Base-by-base conservation (phyloP, 495 filamentous ascomycete species). In the Talaromyces liani region DNA sequence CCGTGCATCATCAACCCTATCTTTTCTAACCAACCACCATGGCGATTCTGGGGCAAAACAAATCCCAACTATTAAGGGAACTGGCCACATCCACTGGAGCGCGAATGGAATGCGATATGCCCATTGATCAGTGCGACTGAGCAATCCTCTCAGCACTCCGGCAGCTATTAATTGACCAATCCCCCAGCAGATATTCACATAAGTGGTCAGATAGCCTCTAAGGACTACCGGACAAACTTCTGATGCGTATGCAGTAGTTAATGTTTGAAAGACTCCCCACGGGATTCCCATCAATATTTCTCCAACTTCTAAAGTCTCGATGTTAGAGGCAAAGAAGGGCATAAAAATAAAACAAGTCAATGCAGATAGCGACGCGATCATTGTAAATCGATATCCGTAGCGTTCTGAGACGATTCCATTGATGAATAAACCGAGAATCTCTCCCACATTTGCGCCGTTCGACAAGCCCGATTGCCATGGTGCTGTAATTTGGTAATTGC, bases 391-490 rank as follows among this genome's bases (percentile, higher is more conserved):
- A 61, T 79, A 76, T 0, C 82, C 82, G 51, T 67, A 79, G 16
- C 66, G 73, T 20, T 78, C 73, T 36, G 78, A 72, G 3, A 81
- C 62, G 49, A 74, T 81, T 4, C 80, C 81, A 63, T 80, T 81
- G 2, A 77, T 64, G 25, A 83, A 65, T 0, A 71, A 67, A 0
- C 71, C 72, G 16, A 71, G 41, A n/a, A 73, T 72, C 18, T 66
- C 66, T 2, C 71, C 72, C 12, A 65, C 68, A 14, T 73, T 69
- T 5, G 70, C 73, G 6, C 74, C 88, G 63, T 87, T 88, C 27
- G 82, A 85, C 14, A 90, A 73, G 12, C 86, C 87, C 6, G 86
- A 78, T 67, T 90, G 87, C 88, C 88, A 91, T 10, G 78, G 68
- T 8, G 84, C 84, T 4, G 85, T 69, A 5, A 90, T 74, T 64